These are phyloP conservation scores for Globisporangium paddicum DNA, from an alignment of 352 stramenopile genomes.

Conservation along the genomic window DNA sequence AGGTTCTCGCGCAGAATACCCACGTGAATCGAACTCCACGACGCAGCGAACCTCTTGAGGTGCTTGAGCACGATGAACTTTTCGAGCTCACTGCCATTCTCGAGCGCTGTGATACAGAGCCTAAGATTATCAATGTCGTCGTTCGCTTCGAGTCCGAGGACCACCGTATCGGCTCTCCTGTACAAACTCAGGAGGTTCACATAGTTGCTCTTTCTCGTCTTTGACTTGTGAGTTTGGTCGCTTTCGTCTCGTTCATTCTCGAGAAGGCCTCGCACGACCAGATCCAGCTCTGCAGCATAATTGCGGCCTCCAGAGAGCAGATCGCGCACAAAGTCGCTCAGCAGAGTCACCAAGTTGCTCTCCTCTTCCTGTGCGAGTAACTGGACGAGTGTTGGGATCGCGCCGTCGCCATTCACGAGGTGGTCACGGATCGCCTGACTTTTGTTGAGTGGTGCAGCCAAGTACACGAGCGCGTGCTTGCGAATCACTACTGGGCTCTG, in stretches of 20 bases:
- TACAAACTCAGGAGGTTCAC: background rate
- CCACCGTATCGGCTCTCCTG: background rate
- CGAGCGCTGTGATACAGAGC: background rate
- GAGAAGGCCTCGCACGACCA: slow-evolving; percentile 7
- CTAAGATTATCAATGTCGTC: background rate
- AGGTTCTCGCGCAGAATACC: background rate
- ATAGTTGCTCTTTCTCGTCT: background rate
- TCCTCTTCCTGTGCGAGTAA: slow-evolving; percentile 1
- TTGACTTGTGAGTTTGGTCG: background rate
- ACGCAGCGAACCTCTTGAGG: background rate
- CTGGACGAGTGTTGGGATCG: background rate
- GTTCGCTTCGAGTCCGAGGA: background rate
- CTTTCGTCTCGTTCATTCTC: background rate
- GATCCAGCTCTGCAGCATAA: background rate
- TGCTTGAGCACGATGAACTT: slow-evolving; percentile 1
- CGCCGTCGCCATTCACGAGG: slow-evolving; percentile 1
- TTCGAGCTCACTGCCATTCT: background rate
- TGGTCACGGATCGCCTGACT: background rate
- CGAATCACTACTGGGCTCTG: background rate
- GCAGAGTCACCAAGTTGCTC: background rate
- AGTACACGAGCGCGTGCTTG: slow-evolving; percentile 5
- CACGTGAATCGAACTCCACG: background rate
- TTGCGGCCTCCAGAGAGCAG: background rate
- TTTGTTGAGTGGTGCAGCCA: slow-evolving; percentile 8
- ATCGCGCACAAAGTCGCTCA: slow-evolving; percentile 3